Conservation (phyloP, 2,329 filamentous ascomycete genomes). For the Exophiala bonariae region DNA sequence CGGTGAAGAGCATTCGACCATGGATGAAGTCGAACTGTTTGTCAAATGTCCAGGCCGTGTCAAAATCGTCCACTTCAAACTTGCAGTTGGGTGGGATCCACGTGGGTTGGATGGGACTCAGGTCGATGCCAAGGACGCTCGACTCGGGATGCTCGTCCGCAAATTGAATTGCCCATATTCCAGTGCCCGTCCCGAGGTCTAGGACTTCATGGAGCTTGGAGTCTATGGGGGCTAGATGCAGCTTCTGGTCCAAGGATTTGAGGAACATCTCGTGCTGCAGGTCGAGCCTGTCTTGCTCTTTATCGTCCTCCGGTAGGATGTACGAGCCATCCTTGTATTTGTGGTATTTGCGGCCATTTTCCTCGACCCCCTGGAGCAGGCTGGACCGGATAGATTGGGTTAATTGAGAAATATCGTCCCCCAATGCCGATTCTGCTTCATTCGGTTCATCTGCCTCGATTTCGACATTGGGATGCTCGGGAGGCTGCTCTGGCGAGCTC, state of each 20-base stretch:
- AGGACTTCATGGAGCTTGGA: conserved; percentile 12
- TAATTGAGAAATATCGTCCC: conserved; percentile 9
- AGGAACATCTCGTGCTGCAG: conserved; percentile 15
- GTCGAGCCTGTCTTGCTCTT: conserved; percentile 36
- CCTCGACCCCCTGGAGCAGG: conserved; percentile 21
- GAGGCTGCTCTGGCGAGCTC: background rate
- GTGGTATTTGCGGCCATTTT: conserved; percentile 25
- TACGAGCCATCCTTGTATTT: conserved; percentile 21
- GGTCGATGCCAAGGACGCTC: conserved; percentile 24
- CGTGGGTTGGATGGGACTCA: conserved; percentile 23
- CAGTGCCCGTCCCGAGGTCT: conserved; percentile 24
- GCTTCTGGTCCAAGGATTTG: conserved; percentile 8
- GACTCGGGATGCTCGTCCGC: conserved; percentile 27
- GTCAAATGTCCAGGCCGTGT: conserved; percentile 24
- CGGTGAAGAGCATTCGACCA: conserved; percentile 24
- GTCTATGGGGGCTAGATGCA: conserved; percentile 12
- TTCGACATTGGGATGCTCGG: background rate
- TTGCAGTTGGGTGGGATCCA: conserved; percentile 31
- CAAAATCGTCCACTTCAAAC: conserved; percentile 34
- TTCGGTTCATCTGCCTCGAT: conserved; percentile 6
- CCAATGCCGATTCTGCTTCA: conserved; percentile 12
- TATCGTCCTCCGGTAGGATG: conserved; percentile 33
- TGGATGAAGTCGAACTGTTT: conserved; percentile 31
- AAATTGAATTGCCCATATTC: conserved; percentile 24
- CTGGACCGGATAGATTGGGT: conserved; percentile 11